These are phyloP conservation scores for Sordaria brevicollis DNA, from an alignment of 495 filamentous ascomycete genomes.

Conservation along the genomic window DNA sequence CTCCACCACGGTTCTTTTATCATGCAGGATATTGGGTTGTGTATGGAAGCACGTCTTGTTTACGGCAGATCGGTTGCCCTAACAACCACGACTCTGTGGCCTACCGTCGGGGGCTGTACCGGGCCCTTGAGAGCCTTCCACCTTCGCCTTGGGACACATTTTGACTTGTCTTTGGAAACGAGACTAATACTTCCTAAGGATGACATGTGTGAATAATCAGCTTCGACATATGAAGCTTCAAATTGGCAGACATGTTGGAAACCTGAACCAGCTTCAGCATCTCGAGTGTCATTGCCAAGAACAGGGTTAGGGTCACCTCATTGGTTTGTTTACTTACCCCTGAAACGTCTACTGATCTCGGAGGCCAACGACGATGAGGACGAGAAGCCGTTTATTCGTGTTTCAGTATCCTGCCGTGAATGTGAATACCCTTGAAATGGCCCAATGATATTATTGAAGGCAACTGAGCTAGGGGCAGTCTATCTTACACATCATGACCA, in stretches of 20 bases:
- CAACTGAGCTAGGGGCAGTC: neutral
- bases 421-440: neutral
- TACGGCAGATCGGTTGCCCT: neutral
- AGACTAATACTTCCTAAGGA: neutral
- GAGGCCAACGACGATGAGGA: neutral
- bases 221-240: neutral
- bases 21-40: no score
- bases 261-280: no score
- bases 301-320: neutral
- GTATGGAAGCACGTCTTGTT: no score
- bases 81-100: no score
- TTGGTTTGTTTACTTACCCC: neutral
- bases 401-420: neutral
- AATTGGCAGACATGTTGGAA: neutral
- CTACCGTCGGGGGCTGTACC: no score
- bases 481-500: neutral
- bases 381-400: neutral
- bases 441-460: neutral
- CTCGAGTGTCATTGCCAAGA: neutral
- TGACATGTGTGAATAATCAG: no score
- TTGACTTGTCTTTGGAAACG: neutral
- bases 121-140: neutral
- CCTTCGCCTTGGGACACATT: neutral
- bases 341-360: neutral
- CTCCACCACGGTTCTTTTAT: no score